Conservation (phyloP, 768 basidiomycete genomes). For the Stropharia rugosoannulata region DNA sequence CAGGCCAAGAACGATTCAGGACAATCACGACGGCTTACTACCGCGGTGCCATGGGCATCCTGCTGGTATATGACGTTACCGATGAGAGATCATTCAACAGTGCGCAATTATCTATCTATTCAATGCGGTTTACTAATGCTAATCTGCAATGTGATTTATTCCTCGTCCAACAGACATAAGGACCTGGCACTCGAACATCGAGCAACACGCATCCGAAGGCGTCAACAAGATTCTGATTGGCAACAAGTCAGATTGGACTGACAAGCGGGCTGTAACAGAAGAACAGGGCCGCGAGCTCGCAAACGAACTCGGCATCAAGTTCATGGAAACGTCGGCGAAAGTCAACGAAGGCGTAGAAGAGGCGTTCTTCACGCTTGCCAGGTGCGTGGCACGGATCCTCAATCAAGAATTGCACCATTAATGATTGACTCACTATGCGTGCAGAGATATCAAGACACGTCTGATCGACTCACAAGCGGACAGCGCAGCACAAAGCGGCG, state of each 20-base stretch:
- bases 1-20: conserved; percentile 97
- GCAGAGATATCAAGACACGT: conserved; percentile 95
- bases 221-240: conserved; percentile 99
- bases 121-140: background rate
- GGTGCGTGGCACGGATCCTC: conserved; percentile 42
- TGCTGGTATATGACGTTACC: conserved; percentile 98
- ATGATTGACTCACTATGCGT: background rate
- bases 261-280: conserved; percentile 89
- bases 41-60: conserved; percentile 97
- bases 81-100: conserved; percentile 95
- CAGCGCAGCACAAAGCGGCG: conserved; percentile 34
- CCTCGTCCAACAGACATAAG: conserved; percentile 72
- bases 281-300: conserved; percentile 93
- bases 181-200: conserved; percentile 97
- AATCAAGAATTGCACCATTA: background rate
- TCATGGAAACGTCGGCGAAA: conserved; percentile 98
- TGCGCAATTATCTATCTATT: conserved; percentile 38
- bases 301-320: conserved; percentile 90
- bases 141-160: background rate
- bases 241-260: conserved; percentile 98
- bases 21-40: conserved; percentile 99
- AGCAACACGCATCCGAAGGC: conserved; percentile 97
- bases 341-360: conserved; percentile 97
- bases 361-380: conserved; percentile 95
- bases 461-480: conserved; percentile 93